Conservation (phyloP, 495 filamentous ascomycete genomes). For the Lophium mytilinum region DNA sequence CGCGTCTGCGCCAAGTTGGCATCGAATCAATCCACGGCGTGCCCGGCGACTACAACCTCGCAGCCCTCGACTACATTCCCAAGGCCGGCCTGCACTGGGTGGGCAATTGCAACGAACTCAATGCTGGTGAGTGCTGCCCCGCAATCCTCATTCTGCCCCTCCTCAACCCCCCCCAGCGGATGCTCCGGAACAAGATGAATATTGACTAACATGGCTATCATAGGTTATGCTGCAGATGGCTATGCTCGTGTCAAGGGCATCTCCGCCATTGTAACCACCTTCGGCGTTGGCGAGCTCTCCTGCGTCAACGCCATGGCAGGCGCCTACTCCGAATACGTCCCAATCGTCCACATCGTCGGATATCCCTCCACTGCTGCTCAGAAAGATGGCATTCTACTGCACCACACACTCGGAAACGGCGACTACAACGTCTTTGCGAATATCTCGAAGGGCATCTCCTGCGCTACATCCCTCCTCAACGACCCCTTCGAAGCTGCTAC, state of each 20-base stretch:
- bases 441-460: constrained; percentile 68
- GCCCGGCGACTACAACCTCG: constrained; percentile 48
- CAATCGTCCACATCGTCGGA: constrained; percentile 77
- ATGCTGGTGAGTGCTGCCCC: constrained; percentile 44
- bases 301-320: constrained; percentile 64
- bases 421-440: constrained; percentile 77
- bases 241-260: constrained; percentile 63
- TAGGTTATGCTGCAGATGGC: constrained; percentile 64
- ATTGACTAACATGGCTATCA: constrained; percentile 22
- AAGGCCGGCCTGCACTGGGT: constrained; percentile 55
- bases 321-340: constrained; percentile 63
- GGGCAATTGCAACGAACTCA: constrained; percentile 63
- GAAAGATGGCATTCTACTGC: constrained; percentile 60
- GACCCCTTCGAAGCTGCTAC: constrained; percentile 59
- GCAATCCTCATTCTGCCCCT: constrained; percentile 1
- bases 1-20: constrained; percentile 54
- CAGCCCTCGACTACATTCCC: constrained; percentile 54
- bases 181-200: not conserved
- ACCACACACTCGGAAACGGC: constrained; percentile 90
- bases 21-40: constrained; percentile 56
- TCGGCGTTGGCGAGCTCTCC: constrained; percentile 63
- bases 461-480: constrained; percentile 58
- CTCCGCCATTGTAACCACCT: constrained; percentile 58
- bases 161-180: constrained; percentile 1
- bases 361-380: constrained; percentile 54